A percentile compares a stretch with the other conserved stretches of the same genome.
Conservation (phyloP, 2,329 filamentous ascomycete genomes). For the Epichloe sylvatica region DNA sequence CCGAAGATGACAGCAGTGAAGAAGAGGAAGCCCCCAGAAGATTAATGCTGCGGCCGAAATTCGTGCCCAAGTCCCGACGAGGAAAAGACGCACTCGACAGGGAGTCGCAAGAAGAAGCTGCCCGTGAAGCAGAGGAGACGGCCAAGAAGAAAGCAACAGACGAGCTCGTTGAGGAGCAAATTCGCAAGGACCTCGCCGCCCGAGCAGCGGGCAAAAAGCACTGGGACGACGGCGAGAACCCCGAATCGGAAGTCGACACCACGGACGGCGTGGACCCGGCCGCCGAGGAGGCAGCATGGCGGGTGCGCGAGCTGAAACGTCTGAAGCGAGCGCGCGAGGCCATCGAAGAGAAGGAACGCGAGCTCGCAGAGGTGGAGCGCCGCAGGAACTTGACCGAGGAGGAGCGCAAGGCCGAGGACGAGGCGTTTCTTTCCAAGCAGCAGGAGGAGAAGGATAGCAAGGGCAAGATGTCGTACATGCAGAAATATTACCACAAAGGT, state of each 20-base stretch:
- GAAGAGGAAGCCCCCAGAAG: conserved; percentile 32
- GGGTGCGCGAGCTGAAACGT: conserved; percentile 76
- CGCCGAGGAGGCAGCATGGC: conserved; percentile 86
- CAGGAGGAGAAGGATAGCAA: conserved; percentile 63
- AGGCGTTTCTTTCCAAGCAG: conserved; percentile 61
- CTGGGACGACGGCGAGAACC: conserved; percentile 69
- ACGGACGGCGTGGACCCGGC: conserved; percentile 76
- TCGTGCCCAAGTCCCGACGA: conserved; percentile 46
- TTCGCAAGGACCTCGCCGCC: conserved; percentile 66
- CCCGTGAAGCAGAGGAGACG: conserved; percentile 38
- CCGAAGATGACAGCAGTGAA: conserved; percentile 32
- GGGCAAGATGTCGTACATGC: conserved; percentile 79
- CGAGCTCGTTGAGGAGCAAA: conserved; percentile 73
- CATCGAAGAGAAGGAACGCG: conserved; percentile 71
- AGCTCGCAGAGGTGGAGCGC: conserved; percentile 79
- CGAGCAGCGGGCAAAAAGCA: conserved; percentile 62
- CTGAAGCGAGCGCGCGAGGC: conserved; percentile 75
- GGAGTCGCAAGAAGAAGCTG: conserved; percentile 21
- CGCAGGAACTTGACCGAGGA: conserved; percentile 74
- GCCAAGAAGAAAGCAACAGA: conserved; percentile 58
- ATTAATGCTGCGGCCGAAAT: conserved; percentile 49
- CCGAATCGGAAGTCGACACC: conserved; percentile 69
- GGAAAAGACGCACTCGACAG: conserved; percentile 17
- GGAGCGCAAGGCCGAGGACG: conserved; percentile 76
- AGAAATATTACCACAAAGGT: conserved; percentile 93